These are phyloP conservation scores for Sporothrix phasma DNA, from an alignment of 2,329 filamentous ascomycete genomes.

Conservation along the genomic window DNA sequence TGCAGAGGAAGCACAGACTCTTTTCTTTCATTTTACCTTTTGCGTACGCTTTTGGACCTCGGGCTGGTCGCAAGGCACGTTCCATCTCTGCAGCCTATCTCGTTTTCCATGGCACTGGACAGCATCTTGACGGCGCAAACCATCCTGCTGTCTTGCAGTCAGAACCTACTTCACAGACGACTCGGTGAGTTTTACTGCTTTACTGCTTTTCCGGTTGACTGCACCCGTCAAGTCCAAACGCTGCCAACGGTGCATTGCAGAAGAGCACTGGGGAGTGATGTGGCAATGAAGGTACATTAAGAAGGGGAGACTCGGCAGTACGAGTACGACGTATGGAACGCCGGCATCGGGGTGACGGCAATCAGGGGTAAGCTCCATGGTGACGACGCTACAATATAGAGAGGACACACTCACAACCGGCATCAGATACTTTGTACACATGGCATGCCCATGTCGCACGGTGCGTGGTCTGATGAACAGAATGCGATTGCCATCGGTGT, in stretches of 20 bases:
- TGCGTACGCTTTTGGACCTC: neutral
- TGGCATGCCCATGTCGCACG: too few relatives aligned
- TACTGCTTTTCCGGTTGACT: too few relatives aligned
- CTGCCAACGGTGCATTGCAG: neutral
- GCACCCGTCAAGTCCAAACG: neutral
- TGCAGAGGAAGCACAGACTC: neutral
- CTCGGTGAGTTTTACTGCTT: too few relatives aligned
- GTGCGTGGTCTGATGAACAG: too few relatives aligned
- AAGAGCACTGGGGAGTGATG: neutral
- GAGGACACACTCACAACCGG: too few relatives aligned
- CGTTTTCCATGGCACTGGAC: neutral
- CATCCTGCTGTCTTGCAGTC: neutral
- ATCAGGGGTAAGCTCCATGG: too few relatives aligned
- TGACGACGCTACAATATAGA: too few relatives aligned
- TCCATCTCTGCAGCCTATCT: neutral
- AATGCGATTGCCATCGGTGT: too few relatives aligned
- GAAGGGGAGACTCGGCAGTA: neutral
- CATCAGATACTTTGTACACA: too few relatives aligned
- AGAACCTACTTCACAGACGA: too few relatives aligned
- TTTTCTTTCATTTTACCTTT: neutral
- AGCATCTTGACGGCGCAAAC: neutral
- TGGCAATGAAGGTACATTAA: neutral
- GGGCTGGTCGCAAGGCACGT: too few relatives aligned
- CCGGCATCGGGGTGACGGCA: neutral
- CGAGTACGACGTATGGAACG: too few relatives aligned